A percentile compares a stretch with the other conserved stretches of the same genome.
phyloP scores from a whole-genome alignment of 768 basidiomycete genomes.

The Harrya chromipes region DNA sequence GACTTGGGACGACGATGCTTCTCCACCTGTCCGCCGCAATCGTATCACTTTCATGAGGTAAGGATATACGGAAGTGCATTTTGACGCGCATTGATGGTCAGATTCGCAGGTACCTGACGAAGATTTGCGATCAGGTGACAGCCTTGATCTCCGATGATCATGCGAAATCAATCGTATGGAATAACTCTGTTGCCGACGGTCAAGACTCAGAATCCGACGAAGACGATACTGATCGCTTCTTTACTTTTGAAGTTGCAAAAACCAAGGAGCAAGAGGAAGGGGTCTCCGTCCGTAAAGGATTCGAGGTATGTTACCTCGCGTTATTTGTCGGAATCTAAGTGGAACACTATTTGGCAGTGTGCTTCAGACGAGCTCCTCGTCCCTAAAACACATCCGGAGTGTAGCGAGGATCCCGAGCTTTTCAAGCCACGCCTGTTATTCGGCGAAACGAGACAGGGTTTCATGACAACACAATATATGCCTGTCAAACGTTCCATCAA shows the following conservation, averaged over 20 bases:
- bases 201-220: slow-evolving; percentile 27
- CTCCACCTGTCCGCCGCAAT: slow-evolving; percentile 48
- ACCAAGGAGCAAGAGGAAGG: slow-evolving; percentile 56
- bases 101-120: slow-evolving; percentile 51
- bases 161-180: slow-evolving; percentile 44
- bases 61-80: neutral
- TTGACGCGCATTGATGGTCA: neutral
- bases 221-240: slow-evolving; percentile 51
- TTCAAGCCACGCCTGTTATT: slow-evolving; percentile 33
- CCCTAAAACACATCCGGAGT: slow-evolving; percentile 18
- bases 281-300: slow-evolving; percentile 42
- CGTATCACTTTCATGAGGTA: slow-evolving; percentile 62
- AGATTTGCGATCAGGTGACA: slow-evolving; percentile 52
- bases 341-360: slow-evolving; percentile 4
- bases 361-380: slow-evolving; percentile 19
- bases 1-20: slow-evolving; percentile 54
- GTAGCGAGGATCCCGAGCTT: slow-evolving; percentile 13
- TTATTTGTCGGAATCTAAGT: neutral
- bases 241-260: slow-evolving; percentile 54
- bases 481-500: slow-evolving; percentile 14
- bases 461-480: slow-evolving; percentile 34
- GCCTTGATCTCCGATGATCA: slow-evolving; percentile 51
- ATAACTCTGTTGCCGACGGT: slow-evolving; percentile 28
- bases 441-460: slow-evolving; percentile 42
- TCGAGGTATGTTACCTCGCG: slow-evolving; percentile 33